Conservation (phyloP, 768 basidiomycete genomes). For the Collybiopsis luxurians region DNA sequence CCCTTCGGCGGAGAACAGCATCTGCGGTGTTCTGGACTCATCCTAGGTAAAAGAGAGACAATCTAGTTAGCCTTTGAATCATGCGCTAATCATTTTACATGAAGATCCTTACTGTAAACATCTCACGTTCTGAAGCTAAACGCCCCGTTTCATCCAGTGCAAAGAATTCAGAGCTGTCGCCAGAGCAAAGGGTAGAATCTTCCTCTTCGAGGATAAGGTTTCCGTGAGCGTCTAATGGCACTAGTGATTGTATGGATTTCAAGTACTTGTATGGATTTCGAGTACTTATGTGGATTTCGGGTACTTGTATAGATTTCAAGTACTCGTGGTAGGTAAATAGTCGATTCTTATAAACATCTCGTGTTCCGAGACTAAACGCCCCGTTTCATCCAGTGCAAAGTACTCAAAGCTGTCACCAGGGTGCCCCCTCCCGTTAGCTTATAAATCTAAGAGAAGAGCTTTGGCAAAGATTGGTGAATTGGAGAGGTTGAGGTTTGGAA, state of each 20-base stretch:
- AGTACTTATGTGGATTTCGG: too few relatives aligned
- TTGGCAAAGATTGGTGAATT: too few relatives aligned
- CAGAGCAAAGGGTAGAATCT: constrained; percentile 22
- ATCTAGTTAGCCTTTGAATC: too few relatives aligned
- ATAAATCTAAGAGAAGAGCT: too few relatives aligned
- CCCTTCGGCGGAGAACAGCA: constrained; percentile 40
- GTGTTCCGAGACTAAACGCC: constrained; percentile 32
- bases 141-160: constrained; percentile 43
- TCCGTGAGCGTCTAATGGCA: constrained; percentile 74
- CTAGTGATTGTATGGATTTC: constrained; percentile 70
- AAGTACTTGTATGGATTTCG: too few relatives aligned
- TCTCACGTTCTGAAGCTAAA: constrained; percentile 31
- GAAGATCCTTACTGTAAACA: constrained; percentile 9
- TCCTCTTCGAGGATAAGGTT: constrained; percentile 58
- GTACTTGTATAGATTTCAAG: too few relatives aligned
- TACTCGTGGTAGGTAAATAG: constrained; percentile 96
- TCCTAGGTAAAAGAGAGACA: constrained; percentile 20
- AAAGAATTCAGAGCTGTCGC: constrained; percentile 34
- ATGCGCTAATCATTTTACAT: too few relatives aligned
- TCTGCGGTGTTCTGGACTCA: constrained; percentile 20
- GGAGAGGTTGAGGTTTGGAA: too few relatives aligned
- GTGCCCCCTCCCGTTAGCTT: too few relatives aligned
- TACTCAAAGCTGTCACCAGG: constrained; percentile 33
- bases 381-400: constrained; percentile 42
- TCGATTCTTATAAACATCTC: constrained; percentile 67